Conservation (phyloP, 1,284 basidiomycete genomes). For the Marasmius tenuissimus region DNA sequence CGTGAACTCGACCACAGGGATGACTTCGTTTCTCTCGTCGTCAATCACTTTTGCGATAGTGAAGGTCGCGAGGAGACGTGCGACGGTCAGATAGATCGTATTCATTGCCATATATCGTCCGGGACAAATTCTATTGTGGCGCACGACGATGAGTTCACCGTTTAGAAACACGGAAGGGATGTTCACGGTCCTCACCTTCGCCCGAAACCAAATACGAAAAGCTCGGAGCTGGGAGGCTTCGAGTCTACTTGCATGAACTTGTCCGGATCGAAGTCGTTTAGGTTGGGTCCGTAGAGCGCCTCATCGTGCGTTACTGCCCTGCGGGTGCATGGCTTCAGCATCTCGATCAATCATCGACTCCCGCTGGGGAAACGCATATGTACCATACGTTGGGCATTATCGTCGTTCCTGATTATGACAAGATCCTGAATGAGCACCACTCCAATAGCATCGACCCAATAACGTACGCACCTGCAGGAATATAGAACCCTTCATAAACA, state of each 20-base stretch:
- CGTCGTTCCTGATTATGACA: slow-evolving; percentile 13
- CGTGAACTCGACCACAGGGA: slow-evolving; percentile 15
- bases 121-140: slow-evolving; percentile 26
- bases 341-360: not conserved
- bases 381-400: slow-evolving; percentile 23
- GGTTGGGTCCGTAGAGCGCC: slow-evolving; percentile 25
- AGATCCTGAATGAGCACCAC: not conserved
- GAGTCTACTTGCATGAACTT: slow-evolving; percentile 21
- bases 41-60: slow-evolving; percentile 18
- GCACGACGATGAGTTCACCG: not conserved
- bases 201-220: slow-evolving; percentile 25
- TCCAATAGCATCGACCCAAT: not conserved
- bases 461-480: slow-evolving; percentile 19
- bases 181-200: slow-evolving; percentile 12
- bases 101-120: slow-evolving; percentile 29
- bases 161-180: not conserved
- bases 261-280: slow-evolving; percentile 29
- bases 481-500: slow-evolving; percentile 20
- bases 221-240: slow-evolving; percentile 16
- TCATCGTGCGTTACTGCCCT: slow-evolving; percentile 32
- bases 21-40: slow-evolving; percentile 14
- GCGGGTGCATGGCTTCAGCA: not conserved
- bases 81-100: slow-evolving; percentile 29
- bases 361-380: not conserved
- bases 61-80: slow-evolving; percentile 25